Evolutionary conservation across 225 moss, liverwort and hornwort species (phyloP), one percentile per base, ranked within the genome.

Genomic region (Straminergon stramineum): DNA sequence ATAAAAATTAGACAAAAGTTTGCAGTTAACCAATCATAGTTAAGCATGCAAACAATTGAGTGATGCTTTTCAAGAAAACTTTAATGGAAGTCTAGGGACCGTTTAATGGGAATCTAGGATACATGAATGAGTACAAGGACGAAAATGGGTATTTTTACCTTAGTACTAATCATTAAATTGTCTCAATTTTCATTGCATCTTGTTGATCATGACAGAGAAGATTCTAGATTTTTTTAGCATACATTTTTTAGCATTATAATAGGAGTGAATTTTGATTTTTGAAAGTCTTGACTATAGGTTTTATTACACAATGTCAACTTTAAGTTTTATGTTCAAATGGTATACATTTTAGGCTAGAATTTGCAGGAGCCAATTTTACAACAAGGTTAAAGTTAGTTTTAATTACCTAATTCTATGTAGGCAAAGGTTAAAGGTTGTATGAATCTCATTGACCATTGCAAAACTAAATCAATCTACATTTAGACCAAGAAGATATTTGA

Each of bases 401-500:
- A 34, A 4, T 37, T 56, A n/a, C 2, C 11, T 17, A 10, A n/a
- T n/a, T n/a, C 2, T 55, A 68, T 84, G 6, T 8, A n/a, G 19
- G 27, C 34, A 68, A 84, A n/a, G 20, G 2, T 55, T n/a, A 16
- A 51, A 82, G 6, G 56, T 5, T 0, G 4, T 37, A 1, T 18
- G 5, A 24, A 53, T 83, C 12, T 35, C 37, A 23, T 37, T 67
- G 8, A 37, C 22, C 1, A 5, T 0, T 0, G 1, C 14, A 53
- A 53, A 77, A 34, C 1, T 34, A 34, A 76, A 77, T 34, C 21
- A 52, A 52, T 20, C 1, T 13, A 21, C 13, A 52, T 34, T 76
- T 53, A 1, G 3, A 52, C 1, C 12, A 51, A 31, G 3, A 26
- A 0, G 10, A 56, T 79, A 56, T 79, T 4, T 55, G 24, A 4